Conservation (phyloP, 768 basidiomycete genomes). For the Lactifluus subvellereus region DNA sequence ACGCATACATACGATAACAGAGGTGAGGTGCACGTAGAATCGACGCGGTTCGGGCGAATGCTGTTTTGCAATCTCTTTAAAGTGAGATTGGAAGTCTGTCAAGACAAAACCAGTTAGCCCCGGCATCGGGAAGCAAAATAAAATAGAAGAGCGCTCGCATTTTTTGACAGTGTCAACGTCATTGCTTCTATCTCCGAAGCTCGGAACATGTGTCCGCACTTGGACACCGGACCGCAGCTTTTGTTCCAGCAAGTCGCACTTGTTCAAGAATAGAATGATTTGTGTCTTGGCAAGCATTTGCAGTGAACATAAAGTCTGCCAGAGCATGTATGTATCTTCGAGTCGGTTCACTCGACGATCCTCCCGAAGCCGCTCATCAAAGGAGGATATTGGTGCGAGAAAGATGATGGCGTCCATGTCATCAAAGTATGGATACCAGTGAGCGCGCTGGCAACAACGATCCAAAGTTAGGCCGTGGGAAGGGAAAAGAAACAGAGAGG, state of each 20-base stretch:
- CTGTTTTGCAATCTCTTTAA: conserved; percentile 63
- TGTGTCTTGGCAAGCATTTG: conserved; percentile 53
- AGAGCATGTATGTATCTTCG: conserved; percentile 68
- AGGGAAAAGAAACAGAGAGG: not conserved
- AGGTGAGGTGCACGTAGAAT: conserved; percentile 70
- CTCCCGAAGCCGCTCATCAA: conserved; percentile 70
- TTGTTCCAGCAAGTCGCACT: conserved; percentile 67
- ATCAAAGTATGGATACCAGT: conserved; percentile 77
- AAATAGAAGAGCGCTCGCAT: conserved; percentile 43
- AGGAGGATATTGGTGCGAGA: conserved; percentile 65
- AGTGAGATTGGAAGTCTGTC: conserved; percentile 74
- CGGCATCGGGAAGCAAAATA: not conserved
- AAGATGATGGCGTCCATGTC: conserved; percentile 78
- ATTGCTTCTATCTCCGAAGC: conserved; percentile 68
- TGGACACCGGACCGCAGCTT: conserved; percentile 64
- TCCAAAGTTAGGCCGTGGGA: conserved; percentile 3
- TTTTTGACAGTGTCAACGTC: conserved; percentile 61
- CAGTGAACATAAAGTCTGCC: conserved; percentile 65
- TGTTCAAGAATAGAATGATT: conserved; percentile 75
- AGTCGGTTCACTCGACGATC: conserved; percentile 59
- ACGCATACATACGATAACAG: conserved; percentile 57
- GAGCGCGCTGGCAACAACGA: conserved; percentile 40
- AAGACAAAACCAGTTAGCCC: not conserved
- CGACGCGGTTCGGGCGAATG: conserved; percentile 59
- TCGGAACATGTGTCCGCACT: conserved; percentile 65